Base-by-base conservation (phyloP, 2,329 filamentous ascomycete species). In the Talaromyces amestolkiae region DNA sequence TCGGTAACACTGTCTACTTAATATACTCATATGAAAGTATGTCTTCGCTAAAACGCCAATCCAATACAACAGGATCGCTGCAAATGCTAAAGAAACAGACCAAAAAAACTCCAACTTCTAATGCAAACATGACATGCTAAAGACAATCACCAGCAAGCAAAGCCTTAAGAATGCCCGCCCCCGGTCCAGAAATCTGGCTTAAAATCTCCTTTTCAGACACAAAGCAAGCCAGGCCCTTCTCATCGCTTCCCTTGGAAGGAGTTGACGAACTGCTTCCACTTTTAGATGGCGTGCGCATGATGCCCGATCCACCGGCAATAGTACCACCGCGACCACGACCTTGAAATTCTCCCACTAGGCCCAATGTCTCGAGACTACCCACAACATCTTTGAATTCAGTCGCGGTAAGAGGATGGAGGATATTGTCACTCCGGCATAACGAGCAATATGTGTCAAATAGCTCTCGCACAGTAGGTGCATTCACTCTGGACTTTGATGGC, bases 321-420 rank as follows among this genome's bases (percentile, higher is more conserved):
- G 76, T 78, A 91, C 89, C 69, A 85, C 91, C 54, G 87, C 91
- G 59, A 82, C 89, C 81, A 86, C 92, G 71, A 81, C 91, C 81
- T 85, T 92, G 74, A 80, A 91, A 73, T 79, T 89, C 78, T 76
- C 89, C 84, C 6, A 97, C 84, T 24, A 98, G 81, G 1, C 92
- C 93, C 56, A 97, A 80, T 0, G 93, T 95, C 80, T 99, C 95
- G 61, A 99, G 79, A 71, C 92, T 96, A 41, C 90, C 89, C 22
- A 97, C 84, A 5, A 99, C 93, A 77, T 99, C 95, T 65, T 93
- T 88, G 77, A 99, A 99, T 77, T 99, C 95, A 5, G 92, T 95
- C 72, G 87, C 90, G 1, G 92, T 95, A 2, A 99, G 85, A 0
- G 94, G 91, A 70, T 97, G 93, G 2, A 99, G 85, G 10, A 96